Evolutionary conservation across 441 rosid species (phyloP).

Genomic region (Kokia cookei): DNA sequence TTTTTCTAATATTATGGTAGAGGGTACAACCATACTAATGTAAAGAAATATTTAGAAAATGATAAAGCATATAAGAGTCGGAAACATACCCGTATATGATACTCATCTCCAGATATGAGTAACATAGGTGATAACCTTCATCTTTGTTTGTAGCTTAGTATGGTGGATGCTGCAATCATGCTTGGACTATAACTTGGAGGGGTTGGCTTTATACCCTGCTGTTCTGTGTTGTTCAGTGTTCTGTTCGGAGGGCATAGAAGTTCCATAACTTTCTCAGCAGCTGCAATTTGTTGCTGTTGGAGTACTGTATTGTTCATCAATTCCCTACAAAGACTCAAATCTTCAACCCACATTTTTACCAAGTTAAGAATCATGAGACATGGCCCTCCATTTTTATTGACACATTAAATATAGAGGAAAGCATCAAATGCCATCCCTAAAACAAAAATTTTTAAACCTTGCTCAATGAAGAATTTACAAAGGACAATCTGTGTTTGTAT

Average conservation of each 20-base stretch:
- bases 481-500: not conserved
- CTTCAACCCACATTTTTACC: not conserved
- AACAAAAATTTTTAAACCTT: not conserved
- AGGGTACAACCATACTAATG: not conserved
- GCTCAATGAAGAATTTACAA: not conserved
- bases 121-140: slow-evolving; percentile 8
- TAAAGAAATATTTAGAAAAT: not conserved
- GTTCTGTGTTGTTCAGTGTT: slow-evolving; percentile 9
- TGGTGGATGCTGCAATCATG: slow-evolving; percentile 54
- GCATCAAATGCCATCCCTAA: not conserved
- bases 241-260: slow-evolving; percentile 46
- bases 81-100: not conserved
- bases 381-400: not conserved
- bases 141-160: slow-evolving; percentile 36
- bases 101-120: not conserved
- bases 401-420: not conserved
- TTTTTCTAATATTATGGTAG: not conserved
- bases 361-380: not conserved
- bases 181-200: slow-evolving; percentile 38
- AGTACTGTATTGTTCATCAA: slow-evolving; percentile 32
- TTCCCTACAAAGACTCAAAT: slow-evolving; percentile 40
- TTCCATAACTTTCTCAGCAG: slow-evolving; percentile 43
- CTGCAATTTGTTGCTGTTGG: slow-evolving; percentile 47
- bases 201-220: slow-evolving; percentile 10
- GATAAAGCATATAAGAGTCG: not conserved